Evolutionary conservation across 306 rosid genomes (phyloP).

Genomic region (Vachellia collinsii): DNA sequence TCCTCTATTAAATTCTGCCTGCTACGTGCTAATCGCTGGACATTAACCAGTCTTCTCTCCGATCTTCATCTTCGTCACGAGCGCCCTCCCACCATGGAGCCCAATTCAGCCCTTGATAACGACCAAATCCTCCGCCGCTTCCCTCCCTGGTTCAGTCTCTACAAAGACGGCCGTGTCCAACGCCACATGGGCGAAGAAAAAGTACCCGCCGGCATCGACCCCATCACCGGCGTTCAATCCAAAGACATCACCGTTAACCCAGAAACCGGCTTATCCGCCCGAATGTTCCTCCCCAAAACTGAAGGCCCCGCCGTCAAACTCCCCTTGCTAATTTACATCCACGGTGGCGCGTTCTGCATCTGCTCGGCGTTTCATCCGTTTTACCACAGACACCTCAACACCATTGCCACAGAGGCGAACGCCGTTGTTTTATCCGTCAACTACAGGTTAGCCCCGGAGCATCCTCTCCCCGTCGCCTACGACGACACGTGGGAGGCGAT

Average conservation of each 20-base stretch:
- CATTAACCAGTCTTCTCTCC: background rate
- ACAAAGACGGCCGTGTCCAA: constrained; percentile 66
- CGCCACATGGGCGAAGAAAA: constrained; percentile 46
- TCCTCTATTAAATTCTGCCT: too few relatives aligned
- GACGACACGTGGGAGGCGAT: constrained; percentile 61
- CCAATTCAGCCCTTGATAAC: background rate
- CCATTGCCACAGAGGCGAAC: constrained; percentile 44
- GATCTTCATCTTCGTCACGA: background rate
- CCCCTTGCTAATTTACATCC: constrained; percentile 67
- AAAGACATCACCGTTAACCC: constrained; percentile 56
- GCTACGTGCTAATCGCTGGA: background rate
- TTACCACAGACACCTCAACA: constrained; percentile 51
- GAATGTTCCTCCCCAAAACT: constrained; percentile 60
- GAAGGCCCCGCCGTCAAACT: constrained; percentile 34
- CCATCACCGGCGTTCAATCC: constrained; percentile 49
- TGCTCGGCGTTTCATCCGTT: constrained; percentile 44
- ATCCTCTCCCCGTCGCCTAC: constrained; percentile 55
- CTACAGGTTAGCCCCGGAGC: constrained; percentile 67
- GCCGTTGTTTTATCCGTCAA: constrained; percentile 50
- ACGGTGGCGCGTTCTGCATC: constrained; percentile 68
- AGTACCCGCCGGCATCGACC: constrained; percentile 47
- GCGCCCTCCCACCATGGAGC: background rate
- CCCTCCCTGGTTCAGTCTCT: constrained; percentile 45
- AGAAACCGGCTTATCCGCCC: constrained; percentile 46
- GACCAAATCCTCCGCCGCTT: constrained; percentile 34